Conservation (phyloP, 441 rosid genomes). For the Arabidopsis hybrid region DNA sequence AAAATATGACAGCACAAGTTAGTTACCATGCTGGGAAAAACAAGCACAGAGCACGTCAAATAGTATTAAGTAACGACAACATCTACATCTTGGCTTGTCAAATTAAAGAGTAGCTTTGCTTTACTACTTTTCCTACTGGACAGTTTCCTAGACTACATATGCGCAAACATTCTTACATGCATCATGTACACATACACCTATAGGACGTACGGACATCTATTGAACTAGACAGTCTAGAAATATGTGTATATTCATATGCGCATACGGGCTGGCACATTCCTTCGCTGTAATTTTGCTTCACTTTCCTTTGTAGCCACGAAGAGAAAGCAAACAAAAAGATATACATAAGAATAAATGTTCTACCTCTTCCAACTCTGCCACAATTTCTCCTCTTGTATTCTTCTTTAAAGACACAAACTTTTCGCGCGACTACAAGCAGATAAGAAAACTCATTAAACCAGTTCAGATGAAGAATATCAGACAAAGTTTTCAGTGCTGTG, state of each 20-base stretch:
- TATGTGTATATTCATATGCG: neutral
- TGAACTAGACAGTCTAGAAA: neutral
- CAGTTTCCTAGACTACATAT: neutral
- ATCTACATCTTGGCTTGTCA: conserved; percentile 9
- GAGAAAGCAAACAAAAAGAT: conserved; percentile 6
- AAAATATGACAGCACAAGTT: conserved; percentile 29
- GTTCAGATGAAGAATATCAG: conserved; percentile 10
- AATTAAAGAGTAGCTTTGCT: neutral
- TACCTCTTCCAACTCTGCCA: conserved; percentile 95
- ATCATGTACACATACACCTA: conserved; percentile 16
- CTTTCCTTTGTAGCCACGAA: conserved; percentile 2
- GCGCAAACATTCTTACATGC: conserved; percentile 7
- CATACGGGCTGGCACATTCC: no score
- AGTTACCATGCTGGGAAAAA: neutral
- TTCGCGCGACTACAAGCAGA: conserved; percentile 75
- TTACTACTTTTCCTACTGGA: neutral
- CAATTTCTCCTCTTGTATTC: conserved; percentile 76
- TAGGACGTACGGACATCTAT: neutral
- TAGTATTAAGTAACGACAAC: conserved; percentile 2
- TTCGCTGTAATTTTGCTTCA: neutral
- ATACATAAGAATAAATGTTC: conserved; percentile 3
- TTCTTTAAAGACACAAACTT: conserved; percentile 88
- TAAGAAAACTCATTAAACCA: conserved; percentile 28
- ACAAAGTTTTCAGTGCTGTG: conserved; percentile 4
- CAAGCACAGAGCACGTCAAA: neutral